Evolutionary conservation across 129 eudicot species (phyloP).

Genomic region (Centella asiatica): DNA sequence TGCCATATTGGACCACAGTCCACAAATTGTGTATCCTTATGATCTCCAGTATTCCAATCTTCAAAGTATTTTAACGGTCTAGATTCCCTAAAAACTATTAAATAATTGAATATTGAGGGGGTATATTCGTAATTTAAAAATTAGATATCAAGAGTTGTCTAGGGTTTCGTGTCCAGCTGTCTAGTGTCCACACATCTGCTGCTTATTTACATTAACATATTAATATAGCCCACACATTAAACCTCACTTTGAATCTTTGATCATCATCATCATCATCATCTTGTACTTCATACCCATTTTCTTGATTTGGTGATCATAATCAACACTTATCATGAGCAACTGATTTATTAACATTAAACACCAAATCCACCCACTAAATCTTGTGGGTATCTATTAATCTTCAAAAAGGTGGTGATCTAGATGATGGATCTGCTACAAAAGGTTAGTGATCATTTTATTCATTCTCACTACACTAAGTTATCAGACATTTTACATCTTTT

Average conservation of each 20-base stretch:
- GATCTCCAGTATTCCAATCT: not conserved
- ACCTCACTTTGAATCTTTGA: too few relatives aligned
- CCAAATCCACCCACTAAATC: not conserved
- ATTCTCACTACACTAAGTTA: not conserved
- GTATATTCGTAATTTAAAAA: slow-evolving; percentile 20
- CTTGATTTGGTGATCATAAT: not conserved
- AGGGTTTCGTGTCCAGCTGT: slow-evolving; percentile 51
- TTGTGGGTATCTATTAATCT: not conserved
- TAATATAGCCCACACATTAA: not conserved
- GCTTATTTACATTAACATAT: not conserved
- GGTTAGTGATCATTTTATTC: slow-evolving; percentile 5
- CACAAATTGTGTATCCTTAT: not conserved
- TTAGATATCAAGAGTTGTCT: slow-evolving; percentile 17
- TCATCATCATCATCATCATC: not conserved
- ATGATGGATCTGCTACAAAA: slow-evolving; percentile 11
- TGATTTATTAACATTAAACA: not conserved
- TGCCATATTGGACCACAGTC: not conserved
- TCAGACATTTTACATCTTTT: not conserved
- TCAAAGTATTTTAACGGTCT: slow-evolving; percentile 1
- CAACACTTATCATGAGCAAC: too few relatives aligned
- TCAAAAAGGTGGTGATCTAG: not conserved
- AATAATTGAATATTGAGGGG: slow-evolving; percentile 22
- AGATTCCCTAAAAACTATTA: not conserved
- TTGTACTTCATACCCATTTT: not conserved
- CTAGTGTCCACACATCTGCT: slow-evolving; percentile 27